These are phyloP conservation scores for Aspergillus aculeatus DNA, from an alignment of 2,329 filamentous ascomycete species.

Conservation along the genomic window DNA sequence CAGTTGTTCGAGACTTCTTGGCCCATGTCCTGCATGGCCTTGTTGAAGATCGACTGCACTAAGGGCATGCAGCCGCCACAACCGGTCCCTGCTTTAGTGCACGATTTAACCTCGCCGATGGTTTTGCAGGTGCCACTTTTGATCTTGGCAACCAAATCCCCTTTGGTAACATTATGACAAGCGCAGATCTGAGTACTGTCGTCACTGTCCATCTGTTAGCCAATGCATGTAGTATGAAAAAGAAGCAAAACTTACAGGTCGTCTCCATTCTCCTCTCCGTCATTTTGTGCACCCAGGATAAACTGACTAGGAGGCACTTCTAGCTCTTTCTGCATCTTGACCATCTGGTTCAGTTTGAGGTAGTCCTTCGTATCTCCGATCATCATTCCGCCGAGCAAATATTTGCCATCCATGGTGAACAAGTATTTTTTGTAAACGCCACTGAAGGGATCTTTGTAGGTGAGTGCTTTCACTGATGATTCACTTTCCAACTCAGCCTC, in stretches of 20 bases:
- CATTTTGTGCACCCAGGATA: conserved; percentile 74
- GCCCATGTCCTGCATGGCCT: conserved; percentile 79
- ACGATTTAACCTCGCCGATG: conserved; percentile 78
- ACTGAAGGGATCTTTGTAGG: conserved; percentile 84
- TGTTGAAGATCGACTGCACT: conserved; percentile 86
- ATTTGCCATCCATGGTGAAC: conserved; percentile 86
- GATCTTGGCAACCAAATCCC: conserved; percentile 68
- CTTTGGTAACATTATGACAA: conserved; percentile 89
- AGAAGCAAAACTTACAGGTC: conserved; percentile 57
- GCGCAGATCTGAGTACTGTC: conserved; percentile 90
- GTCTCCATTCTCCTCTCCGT: conserved; percentile 70
- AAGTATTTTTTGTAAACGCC: conserved; percentile 93
- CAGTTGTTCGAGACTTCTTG: conserved; percentile 79
- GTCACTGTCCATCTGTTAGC: conserved; percentile 41
- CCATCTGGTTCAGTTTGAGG: conserved; percentile 81
- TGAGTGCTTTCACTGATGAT: conserved; percentile 73
- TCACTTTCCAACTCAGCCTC: conserved; percentile 39
- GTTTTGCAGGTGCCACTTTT: conserved; percentile 80
- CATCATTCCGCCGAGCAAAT: conserved; percentile 94
- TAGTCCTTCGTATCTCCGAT: conserved; percentile 91
- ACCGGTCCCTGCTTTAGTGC: conserved; percentile 87
- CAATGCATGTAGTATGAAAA: background rate
- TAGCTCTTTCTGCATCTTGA: conserved; percentile 76
- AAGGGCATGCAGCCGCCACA: conserved; percentile 89
- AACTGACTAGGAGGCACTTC: conserved; percentile 78